These are phyloP conservation scores for Phytophthora cryptogea DNA, from an alignment of 352 stramenopile genomes.

Conservation along the genomic window DNA sequence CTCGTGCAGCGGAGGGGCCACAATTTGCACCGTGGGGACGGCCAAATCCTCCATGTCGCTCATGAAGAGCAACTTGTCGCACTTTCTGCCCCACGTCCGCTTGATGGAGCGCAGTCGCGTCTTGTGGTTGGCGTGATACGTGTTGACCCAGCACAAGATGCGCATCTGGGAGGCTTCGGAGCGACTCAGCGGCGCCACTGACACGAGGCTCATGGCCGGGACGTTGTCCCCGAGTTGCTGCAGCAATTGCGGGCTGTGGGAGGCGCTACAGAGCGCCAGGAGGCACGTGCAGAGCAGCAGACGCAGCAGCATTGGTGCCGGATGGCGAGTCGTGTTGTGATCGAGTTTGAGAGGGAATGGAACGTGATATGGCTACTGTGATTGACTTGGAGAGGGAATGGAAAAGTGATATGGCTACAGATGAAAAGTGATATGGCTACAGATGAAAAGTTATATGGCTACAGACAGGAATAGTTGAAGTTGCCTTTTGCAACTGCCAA, in stretches of 20 bases:
- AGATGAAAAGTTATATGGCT: slow-evolving; percentile 2
- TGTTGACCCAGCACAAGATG: slow-evolving; percentile 88
- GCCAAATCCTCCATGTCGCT: slow-evolving; percentile 70
- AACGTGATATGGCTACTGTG: slow-evolving; percentile 1
- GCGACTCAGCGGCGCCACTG: slow-evolving; percentile 52
- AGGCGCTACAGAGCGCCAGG: too few relatives aligned
- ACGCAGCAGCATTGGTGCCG: slow-evolving; percentile 2
- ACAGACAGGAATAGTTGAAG: slow-evolving; percentile 12
- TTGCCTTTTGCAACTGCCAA: slow-evolving; percentile 3
- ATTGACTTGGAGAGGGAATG: background rate
- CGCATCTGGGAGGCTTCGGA: slow-evolving; percentile 49
- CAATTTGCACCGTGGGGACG: slow-evolving; percentile 70
- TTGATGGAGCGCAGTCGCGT: slow-evolving; percentile 67
- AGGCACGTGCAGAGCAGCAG: slow-evolving; percentile 2
- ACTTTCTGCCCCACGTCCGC: slow-evolving; percentile 76
- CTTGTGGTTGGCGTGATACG: slow-evolving; percentile 78
- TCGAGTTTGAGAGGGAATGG: background rate
- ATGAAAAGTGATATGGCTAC: slow-evolving; percentile 4
- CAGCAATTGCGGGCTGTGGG: slow-evolving; percentile 21
- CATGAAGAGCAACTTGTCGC: slow-evolving; percentile 90
- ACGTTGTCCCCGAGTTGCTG: slow-evolving; percentile 62
- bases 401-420: slow-evolving; percentile 1
- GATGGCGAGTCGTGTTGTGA: slow-evolving; percentile 10
- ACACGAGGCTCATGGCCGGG: slow-evolving; percentile 70
- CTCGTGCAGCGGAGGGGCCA: slow-evolving; percentile 68